phyloP scores from a whole-genome alignment of 202 grass and related monocot genomes.

The Sporobolus alterniflorus region DNA sequence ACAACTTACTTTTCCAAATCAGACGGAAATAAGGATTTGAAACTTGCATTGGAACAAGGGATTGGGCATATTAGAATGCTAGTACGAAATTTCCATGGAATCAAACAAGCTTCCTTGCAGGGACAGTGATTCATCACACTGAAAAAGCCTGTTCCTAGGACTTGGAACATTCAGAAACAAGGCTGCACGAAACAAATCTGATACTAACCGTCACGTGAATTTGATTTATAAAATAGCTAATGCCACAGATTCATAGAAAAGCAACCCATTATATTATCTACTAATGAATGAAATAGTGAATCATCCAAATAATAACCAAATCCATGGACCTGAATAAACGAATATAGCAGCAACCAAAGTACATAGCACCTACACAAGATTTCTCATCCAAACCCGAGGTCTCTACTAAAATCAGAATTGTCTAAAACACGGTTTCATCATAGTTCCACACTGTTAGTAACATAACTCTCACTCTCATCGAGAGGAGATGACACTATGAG shows the following conservation, averaged over 20 bases:
- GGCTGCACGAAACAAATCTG: neutral
- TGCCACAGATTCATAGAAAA: neutral
- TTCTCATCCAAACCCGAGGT: conserved; percentile 16
- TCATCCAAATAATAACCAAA: neutral
- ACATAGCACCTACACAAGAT: neutral
- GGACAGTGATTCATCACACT: neutral
- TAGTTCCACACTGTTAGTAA: too few species aligned
- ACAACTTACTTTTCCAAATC: too few species aligned
- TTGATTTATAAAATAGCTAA: neutral
- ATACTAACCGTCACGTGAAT: neutral
- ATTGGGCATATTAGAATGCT: too few species aligned
- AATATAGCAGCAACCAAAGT: neutral
- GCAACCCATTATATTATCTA: neutral
- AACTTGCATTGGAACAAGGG: too few species aligned
- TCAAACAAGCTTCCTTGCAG: too few species aligned
- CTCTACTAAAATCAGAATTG: conserved; percentile 5
- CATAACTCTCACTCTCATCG: too few species aligned
- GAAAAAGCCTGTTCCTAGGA: too few species aligned
- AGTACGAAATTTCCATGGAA: too few species aligned
- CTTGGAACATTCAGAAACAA: too few species aligned
- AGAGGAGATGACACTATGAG: too few species aligned
- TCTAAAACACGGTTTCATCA: neutral
- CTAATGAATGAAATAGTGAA: neutral
- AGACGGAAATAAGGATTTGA: too few species aligned
- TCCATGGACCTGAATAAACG: neutral